phyloP scores from a whole-genome alignment of 192 early-diverging fungal species.

The Umbelopsis sp. region DNA sequence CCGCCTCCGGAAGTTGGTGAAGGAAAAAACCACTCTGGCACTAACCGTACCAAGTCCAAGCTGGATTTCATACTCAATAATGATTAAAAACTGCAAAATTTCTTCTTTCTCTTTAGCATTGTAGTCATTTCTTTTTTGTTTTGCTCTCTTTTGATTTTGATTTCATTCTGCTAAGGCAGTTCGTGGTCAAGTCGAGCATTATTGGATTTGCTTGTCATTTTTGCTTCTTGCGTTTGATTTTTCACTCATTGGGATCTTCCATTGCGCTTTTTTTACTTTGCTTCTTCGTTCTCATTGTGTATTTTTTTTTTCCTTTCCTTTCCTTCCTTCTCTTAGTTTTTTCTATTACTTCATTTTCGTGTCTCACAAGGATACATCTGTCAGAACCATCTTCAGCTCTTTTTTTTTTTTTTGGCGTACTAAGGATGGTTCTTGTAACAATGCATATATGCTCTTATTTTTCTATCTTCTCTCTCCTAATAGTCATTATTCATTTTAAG shows the following conservation, averaged over 20 bases:
- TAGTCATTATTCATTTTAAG: neutral
- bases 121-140: neutral
- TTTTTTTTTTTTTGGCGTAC: too few species aligned
- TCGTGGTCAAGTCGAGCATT: neutral
- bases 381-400: neutral
- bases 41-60: constrained; percentile 2
- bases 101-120: neutral
- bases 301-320: neutral
- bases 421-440: constrained; percentile 9
- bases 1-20: neutral
- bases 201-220: neutral
- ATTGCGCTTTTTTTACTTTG: too few species aligned
- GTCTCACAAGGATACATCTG: neutral
- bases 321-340: too few species aligned
- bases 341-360: neutral
- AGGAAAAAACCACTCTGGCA: neutral
- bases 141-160: neutral
- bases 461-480: neutral
- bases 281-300: constrained; percentile 4
- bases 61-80: constrained; percentile 23
- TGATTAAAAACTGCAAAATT: neutral
- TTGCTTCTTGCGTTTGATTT: too few species aligned
- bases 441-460: constrained; percentile 5
- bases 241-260: too few species aligned
- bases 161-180: neutral